These are phyloP conservation scores for Solanum sejunctum DNA, from an alignment of 257 asterid genomes.

Conservation along the genomic window DNA sequence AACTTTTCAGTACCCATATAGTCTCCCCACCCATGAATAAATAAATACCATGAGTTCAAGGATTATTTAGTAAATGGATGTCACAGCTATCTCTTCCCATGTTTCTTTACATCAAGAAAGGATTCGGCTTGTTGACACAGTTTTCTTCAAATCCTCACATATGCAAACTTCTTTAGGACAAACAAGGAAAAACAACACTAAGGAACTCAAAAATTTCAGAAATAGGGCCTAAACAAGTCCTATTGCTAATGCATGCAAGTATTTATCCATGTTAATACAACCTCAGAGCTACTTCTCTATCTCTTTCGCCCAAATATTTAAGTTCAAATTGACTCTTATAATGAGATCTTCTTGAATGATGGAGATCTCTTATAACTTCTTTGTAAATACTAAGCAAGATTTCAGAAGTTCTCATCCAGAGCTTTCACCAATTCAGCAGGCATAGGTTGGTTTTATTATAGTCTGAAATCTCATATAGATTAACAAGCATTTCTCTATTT, in stretches of 20 bases:
- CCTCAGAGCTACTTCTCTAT: neutral
- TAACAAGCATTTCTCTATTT: neutral
- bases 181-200: neutral
- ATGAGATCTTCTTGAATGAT: neutral
- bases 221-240: neutral
- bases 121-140: neutral
- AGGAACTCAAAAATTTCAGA: neutral
- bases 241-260: neutral
- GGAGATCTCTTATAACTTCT: neutral
- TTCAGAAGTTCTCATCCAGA: neutral
- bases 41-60: neutral
- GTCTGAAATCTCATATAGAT: neutral
- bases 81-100: neutral
- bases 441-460: neutral
- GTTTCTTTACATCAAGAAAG: neutral
- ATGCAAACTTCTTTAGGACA: neutral
- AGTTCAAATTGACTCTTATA: neutral
- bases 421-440: neutral
- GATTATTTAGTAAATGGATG: neutral
- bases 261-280: neutral
- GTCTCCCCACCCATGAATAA: neutral
- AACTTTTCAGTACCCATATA: neutral
- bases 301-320: neutral
- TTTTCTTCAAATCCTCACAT: neutral
- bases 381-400: neutral